phyloP scores from a whole-genome alignment of 768 basidiomycete species.

The Boletus subparvulus region DNA sequence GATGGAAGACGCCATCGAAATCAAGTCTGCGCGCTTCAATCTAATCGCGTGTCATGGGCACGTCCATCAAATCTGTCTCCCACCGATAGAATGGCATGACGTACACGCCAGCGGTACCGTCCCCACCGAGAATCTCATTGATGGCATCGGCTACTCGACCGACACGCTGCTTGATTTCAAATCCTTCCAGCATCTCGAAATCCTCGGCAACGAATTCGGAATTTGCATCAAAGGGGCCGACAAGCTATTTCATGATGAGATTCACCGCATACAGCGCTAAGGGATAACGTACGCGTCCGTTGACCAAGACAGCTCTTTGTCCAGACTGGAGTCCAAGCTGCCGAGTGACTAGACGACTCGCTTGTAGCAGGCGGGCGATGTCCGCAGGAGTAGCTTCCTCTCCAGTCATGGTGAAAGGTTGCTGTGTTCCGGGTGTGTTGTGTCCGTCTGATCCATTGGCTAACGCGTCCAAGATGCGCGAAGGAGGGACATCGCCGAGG shows the following conservation, averaged over 20 bases:
- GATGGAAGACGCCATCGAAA: conserved; percentile 68
- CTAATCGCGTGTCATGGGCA: conserved; percentile 35
- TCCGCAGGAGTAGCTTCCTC: conserved; percentile 29
- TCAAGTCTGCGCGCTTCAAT: conserved; percentile 52
- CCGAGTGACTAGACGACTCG: conserved; percentile 49
- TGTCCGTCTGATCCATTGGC: conserved; percentile 7
- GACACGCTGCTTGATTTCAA: conserved; percentile 72
- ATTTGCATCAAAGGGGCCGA: conserved; percentile 62
- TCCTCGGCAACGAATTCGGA: conserved; percentile 69
- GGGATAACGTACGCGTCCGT: conserved; percentile 69
- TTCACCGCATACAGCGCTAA: not conserved
- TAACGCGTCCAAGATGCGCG: conserved; percentile 17
- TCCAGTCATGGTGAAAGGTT: conserved; percentile 33
- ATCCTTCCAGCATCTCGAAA: conserved; percentile 65
- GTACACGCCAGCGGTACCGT: conserved; percentile 43
- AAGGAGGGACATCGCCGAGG: conserved; percentile 32
- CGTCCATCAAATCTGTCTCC: not conserved
- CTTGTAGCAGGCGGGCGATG: conserved; percentile 38
- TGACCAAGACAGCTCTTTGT: conserved; percentile 65
- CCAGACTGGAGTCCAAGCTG: conserved; percentile 61
- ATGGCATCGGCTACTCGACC: conserved; percentile 69
- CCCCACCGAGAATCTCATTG: conserved; percentile 45
- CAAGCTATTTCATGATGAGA: conserved; percentile 48
- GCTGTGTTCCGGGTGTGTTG: conserved; percentile 33
- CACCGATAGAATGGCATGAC: conserved; percentile 15